Base-by-base conservation (phyloP, 2,329 filamentous ascomycete species). In the Clarireedia hainanense region DNA sequence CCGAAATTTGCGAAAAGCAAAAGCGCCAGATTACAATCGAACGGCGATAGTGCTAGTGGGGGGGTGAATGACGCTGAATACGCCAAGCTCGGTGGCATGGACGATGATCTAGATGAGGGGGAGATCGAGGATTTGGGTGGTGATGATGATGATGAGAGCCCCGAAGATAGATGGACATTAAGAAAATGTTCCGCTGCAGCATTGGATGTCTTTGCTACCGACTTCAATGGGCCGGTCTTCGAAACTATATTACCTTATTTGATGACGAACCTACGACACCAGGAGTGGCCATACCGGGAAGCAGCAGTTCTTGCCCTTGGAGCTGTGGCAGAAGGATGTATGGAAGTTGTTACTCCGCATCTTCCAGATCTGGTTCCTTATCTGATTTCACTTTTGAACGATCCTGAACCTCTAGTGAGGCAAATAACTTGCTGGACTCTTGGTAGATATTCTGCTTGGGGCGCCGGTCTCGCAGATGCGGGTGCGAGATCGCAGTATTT, bases 401-500 rank as follows among this genome's bases (percentile, higher is more conserved):
- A 99, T 67, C 69, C 80, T 1, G 91, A 96, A 71, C 90, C 94
- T 14, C 87, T 97, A 14, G 92, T 99, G 39, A 82, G 94, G 59
- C 90, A 96, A 69, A 99, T 99, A 63, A 97, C 92, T 24, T 99
- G 94, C 72, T 99, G 94, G 94, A 95, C 94, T 5, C 80, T 99
- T 23, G 91, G 91, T 17, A 83, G 94, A 47, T 99, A 96, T 72
- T 96, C 94, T 5, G 78, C 85, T 46, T 99, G 94, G 94, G 92
- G 91, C 9, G 87, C 91, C 4, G 82, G 85, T 60, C 79, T 96
- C 23, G 74, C 80, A 24, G 83, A 86, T 50, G 79, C 78, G 15
- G 74, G 75, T 17, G 81, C 91, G 60, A 86, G 86, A 67, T 80
- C 85, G 51, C 80, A 83, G 56, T 96, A 83, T 71, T 99, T 99